Conservation (phyloP, 306 rosid species). For the Begonia masoniana region DNA sequence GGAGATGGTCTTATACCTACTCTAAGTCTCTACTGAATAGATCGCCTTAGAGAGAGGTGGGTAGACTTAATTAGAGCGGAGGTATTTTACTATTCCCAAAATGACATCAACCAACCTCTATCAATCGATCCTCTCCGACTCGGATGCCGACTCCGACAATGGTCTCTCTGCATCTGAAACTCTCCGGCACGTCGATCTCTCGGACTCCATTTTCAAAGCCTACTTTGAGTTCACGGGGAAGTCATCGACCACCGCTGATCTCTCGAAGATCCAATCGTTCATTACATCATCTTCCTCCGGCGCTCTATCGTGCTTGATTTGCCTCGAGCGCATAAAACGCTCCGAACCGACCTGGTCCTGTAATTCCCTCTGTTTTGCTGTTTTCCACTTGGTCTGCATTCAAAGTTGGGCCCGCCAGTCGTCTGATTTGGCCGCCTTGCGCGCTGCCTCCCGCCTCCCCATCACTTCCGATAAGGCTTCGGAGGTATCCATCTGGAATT, state of each 20-base stretch:
- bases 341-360: constrained; percentile 92
- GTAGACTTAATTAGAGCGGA: no score
- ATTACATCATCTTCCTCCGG: constrained; percentile 89
- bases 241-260: constrained; percentile 47
- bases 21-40: no score
- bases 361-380: constrained; percentile 71
- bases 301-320: constrained; percentile 79
- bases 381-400: constrained; percentile 83
- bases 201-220: constrained; percentile 59
- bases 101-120: constrained; percentile 22
- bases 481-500: constrained; percentile 61
- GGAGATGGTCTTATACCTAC: no score
- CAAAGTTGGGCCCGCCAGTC: constrained; percentile 92
- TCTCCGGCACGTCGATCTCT: constrained; percentile 63
- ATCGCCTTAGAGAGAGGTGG: no score
- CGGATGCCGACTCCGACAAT: constrained; percentile 48
- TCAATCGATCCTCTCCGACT: constrained; percentile 9
- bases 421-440: constrained; percentile 53
- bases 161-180: constrained; percentile 14
- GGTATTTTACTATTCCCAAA: not conserved
- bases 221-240: constrained; percentile 62
- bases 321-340: constrained; percentile 82
- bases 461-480: constrained; percentile 30
- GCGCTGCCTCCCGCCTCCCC: constrained; percentile 70
- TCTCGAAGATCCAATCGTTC: constrained; percentile 84